Evolutionary conservation across 2,329 filamentous ascomycete species (phyloP), one percentile per base, ranked within the genome.

Genomic region (Aureobasidium pullulans): DNA sequence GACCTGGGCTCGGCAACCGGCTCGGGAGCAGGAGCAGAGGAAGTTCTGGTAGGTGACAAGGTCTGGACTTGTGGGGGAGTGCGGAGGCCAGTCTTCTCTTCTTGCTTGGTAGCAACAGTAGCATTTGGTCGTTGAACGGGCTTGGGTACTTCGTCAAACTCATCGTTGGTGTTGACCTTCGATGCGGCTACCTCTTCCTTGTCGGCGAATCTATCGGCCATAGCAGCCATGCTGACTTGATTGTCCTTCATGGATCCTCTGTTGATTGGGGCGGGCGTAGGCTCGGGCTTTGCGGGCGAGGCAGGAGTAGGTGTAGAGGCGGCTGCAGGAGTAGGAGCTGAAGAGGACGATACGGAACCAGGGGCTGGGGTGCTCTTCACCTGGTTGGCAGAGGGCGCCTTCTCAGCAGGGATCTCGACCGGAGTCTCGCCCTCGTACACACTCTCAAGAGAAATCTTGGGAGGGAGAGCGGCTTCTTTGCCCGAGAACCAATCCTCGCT

Each of bases 371-470:
- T 70, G 9, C 81, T 74, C 31, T 67, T 68, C n/a, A 66, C 60
- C 15, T 64, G 57, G 31, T 53, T 23, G 3, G 67, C 62, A 42
- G 64, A 65, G 28, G 86, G 78, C 72, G 86, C 88, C 72, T 84
- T 85, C 66, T 89, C 84, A 6, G 85, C 77, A 5, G 87, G 71
- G 16, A 96, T 81, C 75, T 96, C 90, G 66, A 88, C 84, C 4
- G 90, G 85, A 6, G 86, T 88, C 63, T 83, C 83, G 58, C 92
- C 92, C 42, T 96, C 90, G 73, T 95, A 97, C 49, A 97, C 74
- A 67, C 89, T 92, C 74, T 95, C 92, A 67, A 99, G 84, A 65
- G 94, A 93, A 70, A 99, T 92, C 81, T 96, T 97, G 62, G 91
- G 81, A 7, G 94, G 92, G 43, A 95, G 75, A 7, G 80, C 90